Evolutionary conservation across 1,139 yeast genomes (phyloP).

Genomic region (Debaryomyces sp.): DNA sequence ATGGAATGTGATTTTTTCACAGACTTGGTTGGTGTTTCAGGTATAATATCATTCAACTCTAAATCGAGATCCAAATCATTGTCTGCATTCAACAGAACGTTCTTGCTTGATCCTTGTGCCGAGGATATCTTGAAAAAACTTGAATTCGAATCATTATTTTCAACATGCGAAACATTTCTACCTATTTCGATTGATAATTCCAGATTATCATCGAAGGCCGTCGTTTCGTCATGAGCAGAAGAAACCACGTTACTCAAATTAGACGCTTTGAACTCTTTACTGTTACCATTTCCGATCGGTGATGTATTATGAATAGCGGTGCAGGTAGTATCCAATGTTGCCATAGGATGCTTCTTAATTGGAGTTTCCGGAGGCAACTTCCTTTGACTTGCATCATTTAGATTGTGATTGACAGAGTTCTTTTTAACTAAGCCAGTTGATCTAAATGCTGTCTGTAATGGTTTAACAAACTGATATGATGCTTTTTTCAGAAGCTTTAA

Average conservation of each 20-base stretch:
- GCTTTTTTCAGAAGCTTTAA: slow-evolving; percentile 18
- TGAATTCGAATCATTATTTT: slow-evolving; percentile 34
- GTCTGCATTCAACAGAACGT: slow-evolving; percentile 14
- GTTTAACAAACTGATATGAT: slow-evolving; percentile 73
- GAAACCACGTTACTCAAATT: slow-evolving; percentile 20
- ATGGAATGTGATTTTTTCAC: slow-evolving; percentile 35
- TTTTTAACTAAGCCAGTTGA: slow-evolving; percentile 77
- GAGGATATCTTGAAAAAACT: slow-evolving; percentile 37
- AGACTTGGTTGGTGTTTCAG: slow-evolving; percentile 50
- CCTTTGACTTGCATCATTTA: slow-evolving; percentile 15
- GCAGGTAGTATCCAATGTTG: slow-evolving; percentile 29
- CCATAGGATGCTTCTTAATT: slow-evolving; percentile 61
- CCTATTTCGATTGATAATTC: slow-evolving; percentile 47
- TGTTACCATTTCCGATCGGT: slow-evolving; percentile 14
- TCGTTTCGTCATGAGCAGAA: slow-evolving; percentile 23
- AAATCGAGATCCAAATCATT: slow-evolving; percentile 29
- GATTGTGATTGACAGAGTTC: slow-evolving; percentile 46
- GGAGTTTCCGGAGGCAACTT: slow-evolving; percentile 78
- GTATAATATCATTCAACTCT: slow-evolving; percentile 25
- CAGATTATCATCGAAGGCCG: slow-evolving; percentile 21
- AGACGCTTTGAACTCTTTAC: slow-evolving; percentile 13
- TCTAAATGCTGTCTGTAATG: slow-evolving; percentile 82
- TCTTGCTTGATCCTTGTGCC: slow-evolving; percentile 17
- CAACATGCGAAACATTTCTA: slow-evolving; percentile 32
- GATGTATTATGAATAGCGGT: slow-evolving; percentile 10